Percentiles rank a stretch among this genome's conserved stretches.
These are phyloP conservation scores for Chalaropsis thielavioides DNA, from an alignment of 2,329 filamentous ascomycete genomes.

Conservation along the genomic window DNA sequence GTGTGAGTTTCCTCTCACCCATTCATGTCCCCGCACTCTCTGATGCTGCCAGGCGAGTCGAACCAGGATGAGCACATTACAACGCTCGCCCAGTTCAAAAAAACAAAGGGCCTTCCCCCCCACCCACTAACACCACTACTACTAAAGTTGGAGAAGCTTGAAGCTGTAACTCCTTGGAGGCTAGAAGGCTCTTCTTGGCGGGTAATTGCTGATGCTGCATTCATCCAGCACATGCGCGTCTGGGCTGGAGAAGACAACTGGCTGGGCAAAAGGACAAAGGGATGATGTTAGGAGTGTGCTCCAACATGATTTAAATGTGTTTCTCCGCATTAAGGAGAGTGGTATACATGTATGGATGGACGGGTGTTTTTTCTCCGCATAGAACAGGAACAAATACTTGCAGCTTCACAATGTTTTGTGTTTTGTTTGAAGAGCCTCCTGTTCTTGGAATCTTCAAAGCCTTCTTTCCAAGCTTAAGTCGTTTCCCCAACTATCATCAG, in stretches of 20 bases:
- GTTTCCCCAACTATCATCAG: not conserved
- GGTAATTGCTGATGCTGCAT: not conserved
- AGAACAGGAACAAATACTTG: not conserved
- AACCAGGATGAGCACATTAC: slow-evolving; percentile 1
- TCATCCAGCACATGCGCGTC: not conserved
- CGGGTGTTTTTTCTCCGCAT: not conserved
- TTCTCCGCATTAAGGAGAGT: not conserved
- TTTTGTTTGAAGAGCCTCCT: not conserved
- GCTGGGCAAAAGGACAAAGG: not conserved
- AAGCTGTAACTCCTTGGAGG: not conserved
- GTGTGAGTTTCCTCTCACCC: not conserved
- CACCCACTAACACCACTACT: not conserved
- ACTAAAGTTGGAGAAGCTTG: not conserved
- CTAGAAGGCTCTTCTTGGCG: not conserved
- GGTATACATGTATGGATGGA: not conserved
- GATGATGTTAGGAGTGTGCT: not conserved
- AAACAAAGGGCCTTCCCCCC: not conserved
- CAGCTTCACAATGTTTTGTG: not conserved
- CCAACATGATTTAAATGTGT: not conserved
- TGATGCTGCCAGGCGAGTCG: not conserved
- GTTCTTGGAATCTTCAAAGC: not conserved
- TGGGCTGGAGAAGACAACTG: not conserved
- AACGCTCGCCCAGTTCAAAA: not conserved
- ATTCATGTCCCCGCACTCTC: not conserved
- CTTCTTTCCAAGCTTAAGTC: not conserved